Conservation (phyloP, 2,329 filamentous ascomycete genomes). For the Thelonectria discophora region DNA sequence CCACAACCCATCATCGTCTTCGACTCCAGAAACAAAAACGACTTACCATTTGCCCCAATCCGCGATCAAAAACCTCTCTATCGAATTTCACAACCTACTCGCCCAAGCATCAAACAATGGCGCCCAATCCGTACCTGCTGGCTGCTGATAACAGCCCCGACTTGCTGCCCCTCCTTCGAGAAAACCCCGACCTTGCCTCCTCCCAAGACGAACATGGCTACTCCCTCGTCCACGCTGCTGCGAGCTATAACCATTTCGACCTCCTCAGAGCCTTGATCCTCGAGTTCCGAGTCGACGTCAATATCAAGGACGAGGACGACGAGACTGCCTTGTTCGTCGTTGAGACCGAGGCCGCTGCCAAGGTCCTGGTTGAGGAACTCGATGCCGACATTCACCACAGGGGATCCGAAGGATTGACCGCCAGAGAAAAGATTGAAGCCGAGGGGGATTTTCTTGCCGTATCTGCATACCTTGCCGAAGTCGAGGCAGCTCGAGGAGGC, state of each 20-base stretch:
- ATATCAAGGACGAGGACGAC: slow-evolving; percentile 87
- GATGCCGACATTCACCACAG: slow-evolving; percentile 70
- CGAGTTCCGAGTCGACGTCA: slow-evolving; percentile 80
- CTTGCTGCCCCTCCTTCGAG: slow-evolving; percentile 77
- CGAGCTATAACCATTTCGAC: slow-evolving; percentile 88
- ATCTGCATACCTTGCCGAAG: slow-evolving; percentile 29
- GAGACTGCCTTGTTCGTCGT: slow-evolving; percentile 96
- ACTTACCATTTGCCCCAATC: background rate
- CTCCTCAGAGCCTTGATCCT: slow-evolving; percentile 79
- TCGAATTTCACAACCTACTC: background rate
- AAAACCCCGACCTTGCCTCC: slow-evolving; percentile 78
- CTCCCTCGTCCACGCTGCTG: slow-evolving; percentile 90
- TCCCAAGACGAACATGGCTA: slow-evolving; percentile 92
- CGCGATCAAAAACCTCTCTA: background rate
- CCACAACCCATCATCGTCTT: background rate
- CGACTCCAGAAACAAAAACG: background rate
- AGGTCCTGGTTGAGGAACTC: slow-evolving; percentile 83
- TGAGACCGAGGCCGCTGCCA: slow-evolving; percentile 81
- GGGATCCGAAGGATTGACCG: slow-evolving; percentile 81
- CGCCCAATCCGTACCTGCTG: slow-evolving; percentile 73
- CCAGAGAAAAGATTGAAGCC: slow-evolving; percentile 74
- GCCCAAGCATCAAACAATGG: slow-evolving; percentile 48
- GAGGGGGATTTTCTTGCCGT: slow-evolving; percentile 39
- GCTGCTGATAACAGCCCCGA: slow-evolving; percentile 83
- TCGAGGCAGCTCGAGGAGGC: slow-evolving; percentile 39